Evolutionary conservation across 345 rosid genomes (phyloP).

Genomic region (Microthlaspi erraticum): DNA sequence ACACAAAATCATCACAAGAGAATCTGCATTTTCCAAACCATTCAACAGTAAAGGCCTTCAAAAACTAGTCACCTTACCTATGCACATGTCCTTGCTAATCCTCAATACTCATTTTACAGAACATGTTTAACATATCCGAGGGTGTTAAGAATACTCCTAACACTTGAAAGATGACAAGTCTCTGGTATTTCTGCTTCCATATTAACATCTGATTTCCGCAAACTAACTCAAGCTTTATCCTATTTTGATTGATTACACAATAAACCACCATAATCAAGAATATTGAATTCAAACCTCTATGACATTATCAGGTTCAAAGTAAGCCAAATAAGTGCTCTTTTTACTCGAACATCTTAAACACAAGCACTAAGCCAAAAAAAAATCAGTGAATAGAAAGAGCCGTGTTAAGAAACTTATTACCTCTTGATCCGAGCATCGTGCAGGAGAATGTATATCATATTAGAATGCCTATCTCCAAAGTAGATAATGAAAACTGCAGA

Average conservation of each 20-base stretch:
- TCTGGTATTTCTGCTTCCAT: constrained; percentile 9
- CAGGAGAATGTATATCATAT: constrained; percentile 67
- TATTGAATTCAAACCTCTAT: not conserved
- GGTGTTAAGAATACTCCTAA: not conserved
- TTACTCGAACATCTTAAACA: not conserved
- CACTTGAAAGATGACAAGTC: not conserved
- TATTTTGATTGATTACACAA: not conserved
- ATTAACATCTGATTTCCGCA: no score
- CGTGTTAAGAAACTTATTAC: constrained; percentile 38
- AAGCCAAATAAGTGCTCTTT: not conserved
- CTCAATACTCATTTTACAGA: constrained; percentile 6
- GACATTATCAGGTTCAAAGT: not conserved
- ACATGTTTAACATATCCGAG: not conserved
- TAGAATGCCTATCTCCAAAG: constrained; percentile 79
- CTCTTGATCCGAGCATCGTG: constrained; percentile 87
- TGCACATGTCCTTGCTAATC: constrained; percentile 1
- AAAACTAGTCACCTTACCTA: not conserved
- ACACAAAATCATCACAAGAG: not conserved
- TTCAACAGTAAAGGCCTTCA: constrained; percentile 1
- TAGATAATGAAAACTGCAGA: constrained; percentile 78
- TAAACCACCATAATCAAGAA: constrained; percentile 4
- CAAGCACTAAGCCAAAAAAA: not conserved
- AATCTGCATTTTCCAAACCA: not conserved
- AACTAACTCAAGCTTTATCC: not conserved
- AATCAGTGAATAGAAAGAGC: not conserved